Evolutionary conservation across 352 stramenopile genomes (phyloP).

Genomic region (Blastocystis hominis): DNA sequence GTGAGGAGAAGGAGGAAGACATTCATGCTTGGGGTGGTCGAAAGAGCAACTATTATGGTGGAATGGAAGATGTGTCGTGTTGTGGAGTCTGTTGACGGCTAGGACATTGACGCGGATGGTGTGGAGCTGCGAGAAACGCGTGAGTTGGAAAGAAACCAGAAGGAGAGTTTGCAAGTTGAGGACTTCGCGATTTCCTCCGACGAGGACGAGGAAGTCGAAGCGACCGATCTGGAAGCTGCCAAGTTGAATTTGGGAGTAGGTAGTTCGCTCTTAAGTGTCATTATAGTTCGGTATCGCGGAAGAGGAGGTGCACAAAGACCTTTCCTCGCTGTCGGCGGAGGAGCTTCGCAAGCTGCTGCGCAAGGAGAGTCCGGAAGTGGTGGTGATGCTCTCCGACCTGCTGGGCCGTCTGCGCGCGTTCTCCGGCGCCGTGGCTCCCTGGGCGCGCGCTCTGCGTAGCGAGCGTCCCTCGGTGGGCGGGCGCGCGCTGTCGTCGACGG

Average conservation of each 20-base stretch:
- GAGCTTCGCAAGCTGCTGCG: constrained; percentile 23
- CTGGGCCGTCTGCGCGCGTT: neutral
- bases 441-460: neutral
- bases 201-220: constrained; percentile 35
- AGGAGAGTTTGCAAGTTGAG: constrained; percentile 3
- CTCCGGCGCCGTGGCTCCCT: neutral
- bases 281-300: constrained; percentile 3
- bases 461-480: neutral
- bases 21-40: constrained; percentile 15
- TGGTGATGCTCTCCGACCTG: constrained; percentile 33
- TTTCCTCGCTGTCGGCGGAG: neutral
- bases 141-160: constrained; percentile 20
- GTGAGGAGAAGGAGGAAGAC: neutral
- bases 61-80: neutral
- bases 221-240: constrained; percentile 19
- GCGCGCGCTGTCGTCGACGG: neutral
- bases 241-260: constrained; percentile 46
- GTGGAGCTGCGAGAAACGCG: constrained; percentile 35
- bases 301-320: constrained; percentile 22
- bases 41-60: constrained; percentile 45
- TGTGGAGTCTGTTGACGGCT: neutral
- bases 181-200: constrained; percentile 41
- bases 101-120: constrained; percentile 41
- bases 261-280: neutral
- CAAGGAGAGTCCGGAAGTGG: constrained; percentile 32